These are phyloP conservation scores for Ophiostoma montium DNA, from an alignment of 2,329 filamentous ascomycete species.

Conservation along the genomic window DNA sequence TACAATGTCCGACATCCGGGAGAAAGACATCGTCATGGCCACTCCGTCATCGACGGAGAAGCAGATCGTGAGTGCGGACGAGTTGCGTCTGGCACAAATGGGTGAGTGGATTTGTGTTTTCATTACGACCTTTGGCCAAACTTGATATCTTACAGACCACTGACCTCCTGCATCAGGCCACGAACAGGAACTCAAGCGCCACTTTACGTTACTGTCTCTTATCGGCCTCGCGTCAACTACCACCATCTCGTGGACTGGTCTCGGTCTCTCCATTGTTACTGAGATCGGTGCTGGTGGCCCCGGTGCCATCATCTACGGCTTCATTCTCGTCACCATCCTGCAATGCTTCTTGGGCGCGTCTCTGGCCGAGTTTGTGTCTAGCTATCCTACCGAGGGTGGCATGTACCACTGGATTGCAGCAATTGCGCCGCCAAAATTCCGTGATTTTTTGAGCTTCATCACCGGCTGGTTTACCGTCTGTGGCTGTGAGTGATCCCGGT, in stretches of 20 bases:
- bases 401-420: neutral
- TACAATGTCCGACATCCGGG: neutral
- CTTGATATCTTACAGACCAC: neutral
- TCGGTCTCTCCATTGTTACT: neutral
- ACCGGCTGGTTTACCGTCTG: neutral
- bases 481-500: neutral
- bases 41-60: neutral
- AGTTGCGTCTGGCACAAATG: neutral
- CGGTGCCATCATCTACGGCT: neutral
- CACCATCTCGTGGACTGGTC: neutral
- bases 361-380: neutral
- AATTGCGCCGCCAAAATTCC: neutral
- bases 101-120: neutral
- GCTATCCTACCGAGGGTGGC: neutral
- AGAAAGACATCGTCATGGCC: neutral
- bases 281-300: neutral
- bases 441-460: neutral
- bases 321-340: neutral
- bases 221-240: neutral
- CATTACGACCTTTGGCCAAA: neutral
- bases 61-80: neutral
- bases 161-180: neutral
- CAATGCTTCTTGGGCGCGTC: neutral
- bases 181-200: neutral
- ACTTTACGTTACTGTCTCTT: neutral